Conservation (phyloP, 1,284 basidiomycete genomes). For the Athelia psychrophila region DNA sequence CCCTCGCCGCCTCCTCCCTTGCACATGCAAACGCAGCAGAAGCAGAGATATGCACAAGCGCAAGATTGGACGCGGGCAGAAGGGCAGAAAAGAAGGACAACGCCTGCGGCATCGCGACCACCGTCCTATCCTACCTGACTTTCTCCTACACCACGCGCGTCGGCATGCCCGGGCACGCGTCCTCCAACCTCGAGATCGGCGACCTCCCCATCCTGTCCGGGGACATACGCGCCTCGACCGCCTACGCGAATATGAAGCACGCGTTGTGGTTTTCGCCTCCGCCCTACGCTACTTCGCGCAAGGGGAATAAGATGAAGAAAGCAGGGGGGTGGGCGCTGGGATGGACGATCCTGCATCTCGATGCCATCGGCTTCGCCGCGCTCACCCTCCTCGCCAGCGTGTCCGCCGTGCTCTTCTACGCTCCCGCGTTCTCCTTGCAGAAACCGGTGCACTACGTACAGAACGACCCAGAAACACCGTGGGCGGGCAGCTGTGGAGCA, state of each 20-base stretch:
- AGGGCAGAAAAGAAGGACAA: no score
- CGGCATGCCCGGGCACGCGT: constrained; percentile 74
- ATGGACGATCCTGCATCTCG: constrained; percentile 57
- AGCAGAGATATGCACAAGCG: no score
- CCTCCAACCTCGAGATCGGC: constrained; percentile 76
- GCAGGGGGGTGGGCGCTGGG: constrained; percentile 55
- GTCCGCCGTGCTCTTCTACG: constrained; percentile 72
- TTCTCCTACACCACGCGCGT: constrained; percentile 82
- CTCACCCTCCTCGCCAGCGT: constrained; percentile 59
- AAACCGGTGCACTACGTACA: constrained; percentile 78
- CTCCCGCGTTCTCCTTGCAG: constrained; percentile 75
- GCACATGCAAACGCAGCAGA: no score
- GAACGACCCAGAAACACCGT: constrained; percentile 40
- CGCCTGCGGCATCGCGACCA: constrained; percentile 28
- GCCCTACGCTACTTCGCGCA: neutral
- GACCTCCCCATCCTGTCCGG: constrained; percentile 80
- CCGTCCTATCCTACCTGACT: constrained; percentile 58
- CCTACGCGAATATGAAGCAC: constrained; percentile 49
- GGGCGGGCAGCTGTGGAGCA: constrained; percentile 62
- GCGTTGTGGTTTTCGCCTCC: constrained; percentile 23
- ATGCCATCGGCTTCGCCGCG: constrained; percentile 35
- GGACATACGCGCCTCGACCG: constrained; percentile 63
- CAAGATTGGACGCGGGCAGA: no score
- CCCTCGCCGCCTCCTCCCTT: no score
- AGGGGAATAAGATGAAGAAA: no score